These are phyloP conservation scores for Pichia sp. DNA, from an alignment of 1,139 yeast genomes.

Conservation along the genomic window DNA sequence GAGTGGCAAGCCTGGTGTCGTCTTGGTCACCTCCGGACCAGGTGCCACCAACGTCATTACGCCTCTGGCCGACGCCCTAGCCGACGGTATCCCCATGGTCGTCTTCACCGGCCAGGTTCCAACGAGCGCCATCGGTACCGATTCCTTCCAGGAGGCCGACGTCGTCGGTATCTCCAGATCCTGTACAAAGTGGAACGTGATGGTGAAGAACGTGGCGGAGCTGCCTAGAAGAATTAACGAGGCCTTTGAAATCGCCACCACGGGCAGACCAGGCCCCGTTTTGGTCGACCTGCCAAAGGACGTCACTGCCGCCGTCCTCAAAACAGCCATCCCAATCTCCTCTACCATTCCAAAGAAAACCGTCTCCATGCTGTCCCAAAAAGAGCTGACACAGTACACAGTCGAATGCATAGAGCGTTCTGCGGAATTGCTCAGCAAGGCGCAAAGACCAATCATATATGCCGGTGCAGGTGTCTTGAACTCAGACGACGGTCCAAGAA, in stretches of 20 bases:
- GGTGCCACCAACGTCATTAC: constrained; percentile 98
- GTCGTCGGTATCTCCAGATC: constrained; percentile 94
- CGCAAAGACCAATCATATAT: constrained; percentile 83
- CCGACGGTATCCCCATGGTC: constrained; percentile 95
- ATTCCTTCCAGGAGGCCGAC: constrained; percentile 98
- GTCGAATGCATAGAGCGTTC: constrained; percentile 71
- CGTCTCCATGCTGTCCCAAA: constrained; percentile 63
- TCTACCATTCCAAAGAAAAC: constrained; percentile 82
- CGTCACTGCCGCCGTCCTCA: constrained; percentile 87
- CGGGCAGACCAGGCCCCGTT: constrained; percentile 98
- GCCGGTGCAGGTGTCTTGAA: constrained; percentile 90
- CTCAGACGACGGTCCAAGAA: constrained; percentile 73
- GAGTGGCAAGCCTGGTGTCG: constrained; percentile 96
- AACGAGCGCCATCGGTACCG: constrained; percentile 93
- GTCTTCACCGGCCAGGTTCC: constrained; percentile 99
- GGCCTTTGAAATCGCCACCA: constrained; percentile 93
- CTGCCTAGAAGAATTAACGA: constrained; percentile 93
- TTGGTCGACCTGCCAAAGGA: constrained; percentile 96
- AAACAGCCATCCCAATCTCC: constrained; percentile 81
- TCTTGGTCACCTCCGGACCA: constrained; percentile 95
- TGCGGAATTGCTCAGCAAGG: constrained; percentile 70
- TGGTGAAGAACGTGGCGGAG: constrained; percentile 94
- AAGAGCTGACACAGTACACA: constrained; percentile 73
- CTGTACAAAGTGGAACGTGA: constrained; percentile 98
- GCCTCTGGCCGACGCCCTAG: constrained; percentile 95